Evolutionary conservation across 371 early-diverging fungal species (phyloP), one percentile per base, ranked within the genome.

Genomic region (Mortierella sp.): DNA sequence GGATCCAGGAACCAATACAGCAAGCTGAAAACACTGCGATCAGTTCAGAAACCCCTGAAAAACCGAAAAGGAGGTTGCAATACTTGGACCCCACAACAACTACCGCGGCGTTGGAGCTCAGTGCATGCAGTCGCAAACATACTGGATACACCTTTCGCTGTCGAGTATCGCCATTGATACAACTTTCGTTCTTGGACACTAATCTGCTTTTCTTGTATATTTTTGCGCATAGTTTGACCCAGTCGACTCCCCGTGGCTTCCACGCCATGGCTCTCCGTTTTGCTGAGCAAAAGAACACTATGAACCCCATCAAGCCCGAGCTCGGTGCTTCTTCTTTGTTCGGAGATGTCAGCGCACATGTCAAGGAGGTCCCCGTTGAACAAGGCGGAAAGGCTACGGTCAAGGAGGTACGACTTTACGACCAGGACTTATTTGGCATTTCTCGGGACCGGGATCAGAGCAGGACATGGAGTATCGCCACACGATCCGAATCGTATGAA

Each of bases 281-380:
- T 19, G 82, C 86, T 16, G 79, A 78, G n/a, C 77, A 76, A 71
- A 82, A 86, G 64, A 73, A 72, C 21, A 74, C 77, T 11, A 79
- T 86, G 76, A 67, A 64, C 48, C 85, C 85, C 31, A 69, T 81
- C 55, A 72, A 88, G 72, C 91, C 93, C 50, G 86, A 91, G 69
- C 75, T 90, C n/a, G 91, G 91, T 37, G 92, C 90, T 50, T 93
- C 93, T 31, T 90, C 91, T 16, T 78, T 93, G 46, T 93, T 92
- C 59, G 92, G 91, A 6, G 90, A 89, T 87, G 84, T 91, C 59
- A 83, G 86, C 74, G 80, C 87, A 28, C 88, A 89, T 64, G 79
- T 81, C 31, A 88, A 90, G 72, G 88, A 88, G 26, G 83, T 83
- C 16, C 80, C 89, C n/a, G 82, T 86, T 46, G 83, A 88, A 40